Evolutionary conservation across 495 filamentous ascomycete genomes (phyloP).

Genomic region (Aspergillus campestris): DNA sequence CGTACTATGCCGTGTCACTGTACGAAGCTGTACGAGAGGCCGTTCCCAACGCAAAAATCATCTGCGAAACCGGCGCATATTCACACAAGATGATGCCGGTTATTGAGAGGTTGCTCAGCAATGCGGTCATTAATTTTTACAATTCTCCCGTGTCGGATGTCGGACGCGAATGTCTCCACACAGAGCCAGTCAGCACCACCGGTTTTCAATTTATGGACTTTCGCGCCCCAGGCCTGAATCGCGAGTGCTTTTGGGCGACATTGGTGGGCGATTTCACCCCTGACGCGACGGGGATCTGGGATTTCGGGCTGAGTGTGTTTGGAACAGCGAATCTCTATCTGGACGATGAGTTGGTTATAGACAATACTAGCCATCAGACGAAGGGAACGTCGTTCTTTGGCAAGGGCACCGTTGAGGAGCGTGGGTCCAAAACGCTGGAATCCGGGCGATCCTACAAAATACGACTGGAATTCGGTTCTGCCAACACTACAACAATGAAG

Average conservation of each 20-base stretch:
- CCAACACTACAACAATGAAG: slow-evolving; percentile 45
- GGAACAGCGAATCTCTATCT: slow-evolving; percentile 62
- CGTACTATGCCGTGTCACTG: slow-evolving; percentile 61
- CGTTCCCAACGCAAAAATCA: slow-evolving; percentile 40
- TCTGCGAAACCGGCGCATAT: slow-evolving; percentile 50
- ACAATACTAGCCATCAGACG: slow-evolving; percentile 49
- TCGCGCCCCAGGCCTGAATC: slow-evolving; percentile 38
- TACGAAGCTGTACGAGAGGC: slow-evolving; percentile 53
- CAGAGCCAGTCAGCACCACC: slow-evolving; percentile 39
- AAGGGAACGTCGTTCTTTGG: slow-evolving; percentile 50
- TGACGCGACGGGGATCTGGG: slow-evolving; percentile 52
- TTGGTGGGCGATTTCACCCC: slow-evolving; percentile 44
- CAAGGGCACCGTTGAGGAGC: slow-evolving; percentile 49
- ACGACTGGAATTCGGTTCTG: slow-evolving; percentile 51
- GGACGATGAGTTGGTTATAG: slow-evolving; percentile 56
- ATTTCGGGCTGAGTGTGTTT: slow-evolving; percentile 61
- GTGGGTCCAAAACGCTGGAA: slow-evolving; percentile 38
- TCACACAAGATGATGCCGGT: slow-evolving; percentile 49
- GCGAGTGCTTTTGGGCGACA: slow-evolving; percentile 42
- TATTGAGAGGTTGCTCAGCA: slow-evolving; percentile 36
- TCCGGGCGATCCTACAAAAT: slow-evolving; percentile 49
- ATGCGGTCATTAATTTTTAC: slow-evolving; percentile 46
- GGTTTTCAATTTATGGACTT: slow-evolving; percentile 52
- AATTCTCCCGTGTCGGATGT: slow-evolving; percentile 36
- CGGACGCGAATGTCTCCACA: slow-evolving; percentile 40